phyloP scores from a whole-genome alignment of 1,284 basidiomycete genomes.

The Cutaneotrichosporon spelunceum region DNA sequence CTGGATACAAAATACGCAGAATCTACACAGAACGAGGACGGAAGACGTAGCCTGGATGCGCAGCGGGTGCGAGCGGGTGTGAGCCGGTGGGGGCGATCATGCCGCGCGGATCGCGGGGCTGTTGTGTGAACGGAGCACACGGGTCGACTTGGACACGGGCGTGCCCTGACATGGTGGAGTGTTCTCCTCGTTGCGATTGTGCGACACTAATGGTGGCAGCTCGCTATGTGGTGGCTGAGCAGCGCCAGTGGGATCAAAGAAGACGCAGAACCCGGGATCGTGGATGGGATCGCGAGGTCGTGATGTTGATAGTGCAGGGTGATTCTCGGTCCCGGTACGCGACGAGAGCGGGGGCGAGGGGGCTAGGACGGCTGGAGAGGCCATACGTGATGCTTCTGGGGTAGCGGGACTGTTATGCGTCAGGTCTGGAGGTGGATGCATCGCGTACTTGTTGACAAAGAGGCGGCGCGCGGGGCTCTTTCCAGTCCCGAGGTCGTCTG shows the following conservation, averaged over 20 bases:
- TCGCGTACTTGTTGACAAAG: constrained; percentile 12
- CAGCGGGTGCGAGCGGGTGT: not conserved
- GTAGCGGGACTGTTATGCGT: not conserved
- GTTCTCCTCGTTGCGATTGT: constrained; percentile 5
- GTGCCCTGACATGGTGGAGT: constrained; percentile 1
- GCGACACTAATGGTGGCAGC: not conserved
- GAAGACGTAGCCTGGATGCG: not conserved
- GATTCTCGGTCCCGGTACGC: not conserved
- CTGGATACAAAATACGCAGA: not conserved
- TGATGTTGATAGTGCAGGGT: not conserved
- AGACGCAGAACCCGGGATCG: not conserved
- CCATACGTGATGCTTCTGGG: not conserved
- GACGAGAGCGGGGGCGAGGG: constrained; percentile 1
- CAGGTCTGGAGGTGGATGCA: not conserved
- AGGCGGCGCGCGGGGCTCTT: constrained; percentile 19
- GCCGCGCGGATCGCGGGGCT: constrained; percentile 4
- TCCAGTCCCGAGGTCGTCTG: constrained; percentile 23
- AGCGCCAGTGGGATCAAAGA: not conserved
- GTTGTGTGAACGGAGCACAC: not conserved
- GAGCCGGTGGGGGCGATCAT: not conserved
- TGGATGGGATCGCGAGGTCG: not conserved
- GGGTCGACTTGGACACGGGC: not conserved
- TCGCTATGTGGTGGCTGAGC: not conserved
- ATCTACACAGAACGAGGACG: not conserved
- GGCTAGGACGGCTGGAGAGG: not conserved